phyloP scores from a whole-genome alignment of 202 grass and related monocot species.

The Setaria italica region DNA sequence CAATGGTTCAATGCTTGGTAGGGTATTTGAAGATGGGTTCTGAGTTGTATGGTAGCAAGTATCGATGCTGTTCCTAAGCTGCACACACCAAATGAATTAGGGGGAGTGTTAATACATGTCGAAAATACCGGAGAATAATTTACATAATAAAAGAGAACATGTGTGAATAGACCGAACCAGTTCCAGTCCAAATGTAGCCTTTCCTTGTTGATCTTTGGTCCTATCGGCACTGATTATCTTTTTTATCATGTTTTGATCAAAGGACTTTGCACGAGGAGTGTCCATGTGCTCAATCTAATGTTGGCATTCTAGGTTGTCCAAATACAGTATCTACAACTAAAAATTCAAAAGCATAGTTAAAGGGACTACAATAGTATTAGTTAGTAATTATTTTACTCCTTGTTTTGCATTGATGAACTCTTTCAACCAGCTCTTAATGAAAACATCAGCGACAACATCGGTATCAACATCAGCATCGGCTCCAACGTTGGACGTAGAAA shows the following conservation, averaged over 20 bases:
- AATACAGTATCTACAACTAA: neutral
- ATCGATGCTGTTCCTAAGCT: neutral
- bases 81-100: neutral
- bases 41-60: neutral
- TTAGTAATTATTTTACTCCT: neutral
- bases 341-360: too few relatives aligned
- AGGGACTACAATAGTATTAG: too few relatives aligned
- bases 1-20: neutral
- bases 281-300: neutral
- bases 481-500: too few relatives aligned
- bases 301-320: neutral
- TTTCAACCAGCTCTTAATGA: too few relatives aligned
- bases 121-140: too few relatives aligned
- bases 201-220: neutral
- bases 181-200: neutral
- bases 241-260: neutral
- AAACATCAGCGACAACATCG: too few relatives aligned
- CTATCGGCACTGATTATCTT: neutral
- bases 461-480: too few relatives aligned
- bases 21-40: neutral
- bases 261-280: neutral
- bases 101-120: too few relatives aligned
- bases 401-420: too few relatives aligned
- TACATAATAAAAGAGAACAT: too few relatives aligned
- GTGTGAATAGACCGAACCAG: neutral